Conservation (phyloP, 306 rosid genomes). For the Quercus gilva region DNA sequence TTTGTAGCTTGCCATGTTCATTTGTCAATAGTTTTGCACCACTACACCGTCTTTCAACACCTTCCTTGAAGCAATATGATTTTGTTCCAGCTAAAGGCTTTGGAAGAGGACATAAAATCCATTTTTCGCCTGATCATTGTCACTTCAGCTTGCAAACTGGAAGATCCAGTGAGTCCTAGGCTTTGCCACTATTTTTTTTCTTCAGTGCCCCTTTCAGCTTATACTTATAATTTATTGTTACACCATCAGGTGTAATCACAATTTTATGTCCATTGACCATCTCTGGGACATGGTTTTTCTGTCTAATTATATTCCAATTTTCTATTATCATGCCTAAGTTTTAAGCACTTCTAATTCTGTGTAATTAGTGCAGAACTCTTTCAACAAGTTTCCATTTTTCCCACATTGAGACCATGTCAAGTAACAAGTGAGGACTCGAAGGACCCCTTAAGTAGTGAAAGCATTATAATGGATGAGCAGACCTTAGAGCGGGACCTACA, state of each 20-base stretch:
- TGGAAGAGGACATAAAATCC: slow-evolving; percentile 23
- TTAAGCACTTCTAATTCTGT: slow-evolving; percentile 2
- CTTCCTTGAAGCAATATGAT: slow-evolving; percentile 22
- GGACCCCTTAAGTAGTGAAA: slow-evolving; percentile 42
- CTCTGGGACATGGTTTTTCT: background rate
- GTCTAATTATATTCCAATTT: slow-evolving; percentile 3
- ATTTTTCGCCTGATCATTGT: slow-evolving; percentile 25
- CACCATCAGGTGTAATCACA: background rate
- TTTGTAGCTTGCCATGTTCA: slow-evolving; percentile 30
- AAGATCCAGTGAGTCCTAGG: slow-evolving; percentile 45
- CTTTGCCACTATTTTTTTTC: slow-evolving; percentile 11
- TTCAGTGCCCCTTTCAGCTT: background rate
- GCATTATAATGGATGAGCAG: slow-evolving; percentile 50
- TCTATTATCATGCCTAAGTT: slow-evolving; percentile 8
- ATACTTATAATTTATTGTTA: background rate
- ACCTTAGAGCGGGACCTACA: slow-evolving; percentile 63
- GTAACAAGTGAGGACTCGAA: slow-evolving; percentile 61
- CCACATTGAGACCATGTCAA: slow-evolving; percentile 30
- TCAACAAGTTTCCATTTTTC: slow-evolving; percentile 26
- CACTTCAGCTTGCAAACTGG: slow-evolving; percentile 25
- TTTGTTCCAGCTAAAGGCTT: slow-evolving; percentile 27
- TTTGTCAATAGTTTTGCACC: slow-evolving; percentile 31
- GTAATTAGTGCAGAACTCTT: slow-evolving; percentile 30
- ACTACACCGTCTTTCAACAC: slow-evolving; percentile 26
- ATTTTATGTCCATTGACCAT: background rate